A percentile compares a stretch with the other conserved stretches of the same genome.
phyloP scores from a whole-genome alignment of 257 asterid genomes.

The Solanum verrucosum region DNA sequence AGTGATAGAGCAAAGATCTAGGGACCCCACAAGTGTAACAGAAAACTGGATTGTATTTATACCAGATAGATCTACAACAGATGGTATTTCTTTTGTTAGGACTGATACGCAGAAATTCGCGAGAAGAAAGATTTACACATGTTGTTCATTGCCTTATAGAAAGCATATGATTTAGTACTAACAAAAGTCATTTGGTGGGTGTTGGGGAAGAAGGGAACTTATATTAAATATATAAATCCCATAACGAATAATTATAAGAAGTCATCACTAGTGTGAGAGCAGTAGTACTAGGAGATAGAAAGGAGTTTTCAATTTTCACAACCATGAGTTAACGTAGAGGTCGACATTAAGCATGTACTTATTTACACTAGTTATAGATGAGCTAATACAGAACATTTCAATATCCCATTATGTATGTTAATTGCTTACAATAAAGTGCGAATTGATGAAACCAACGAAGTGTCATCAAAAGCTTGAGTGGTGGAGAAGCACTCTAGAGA shows the following conservation, averaged over 20 bases:
- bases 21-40: neutral
- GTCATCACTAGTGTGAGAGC: neutral
- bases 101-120: too few species aligned
- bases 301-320: neutral
- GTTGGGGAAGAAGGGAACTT: neutral
- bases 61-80: neutral
- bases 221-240: neutral
- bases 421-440: neutral
- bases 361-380: neutral
- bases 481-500: neutral
- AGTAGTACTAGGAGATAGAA: neutral
- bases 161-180: neutral
- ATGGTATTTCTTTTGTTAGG: neutral
- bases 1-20: neutral
- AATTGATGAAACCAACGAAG: neutral
- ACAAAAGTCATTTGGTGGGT: neutral
- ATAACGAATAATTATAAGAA: neutral
- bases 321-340: neutral
- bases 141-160: neutral
- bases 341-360: neutral
- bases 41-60: neutral
- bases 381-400: neutral
- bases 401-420: neutral
- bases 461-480: neutral
- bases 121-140: neutral